Evolutionary conservation across 2,329 filamentous ascomycete genomes (phyloP), one percentile per base, ranked within the genome.

Genomic region (Alternaria triticina): DNA sequence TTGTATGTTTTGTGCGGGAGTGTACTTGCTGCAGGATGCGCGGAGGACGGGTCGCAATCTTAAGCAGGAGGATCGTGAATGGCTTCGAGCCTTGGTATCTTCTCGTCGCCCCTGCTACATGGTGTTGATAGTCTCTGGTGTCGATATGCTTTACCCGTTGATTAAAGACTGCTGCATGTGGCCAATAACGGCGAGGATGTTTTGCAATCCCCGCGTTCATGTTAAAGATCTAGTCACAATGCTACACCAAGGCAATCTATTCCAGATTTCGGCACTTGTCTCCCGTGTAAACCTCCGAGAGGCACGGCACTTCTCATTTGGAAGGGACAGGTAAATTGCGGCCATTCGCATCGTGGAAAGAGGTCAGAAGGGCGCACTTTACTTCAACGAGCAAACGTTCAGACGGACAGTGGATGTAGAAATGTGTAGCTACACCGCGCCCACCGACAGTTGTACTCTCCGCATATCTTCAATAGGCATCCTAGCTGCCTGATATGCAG

Each of bases 181-280:
- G 49, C 63, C 57, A 65, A 63, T 63, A 36, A 36, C 30, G n/a
- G 11, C 25, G n/a, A n/a, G 50, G 20, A 23, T 30, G 10, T 43
- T 49, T 3, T 12, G 15, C 17, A 28, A 52, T 57, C 46, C 56
- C 52, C 46, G 30, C 43, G 30, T 54, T 22, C 6, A 33, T 20
- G 28, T 27, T 50, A 6, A 22, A 54, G 44, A 59, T 17, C 62
- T 30, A 43, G 23, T 27, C 25, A 57, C 13, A 40, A 25, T 50
- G 44, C 28, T 54, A 49, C 17, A 20, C 17, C 51, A 22, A 33
- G 22, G 11, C 22, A 36, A 63, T 57, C 33, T 50, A 62, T 30
- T 25, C 22, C 17, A 62, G 10, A 65, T 22, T 45, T 60, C 56
- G 60, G 63, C 56, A 65, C 52, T 65, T 65, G 40, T 20, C 10